Evolutionary conservation across 164 flowering plant genomes (phyloP).

Genomic region (Warburgia ugandensis): DNA sequence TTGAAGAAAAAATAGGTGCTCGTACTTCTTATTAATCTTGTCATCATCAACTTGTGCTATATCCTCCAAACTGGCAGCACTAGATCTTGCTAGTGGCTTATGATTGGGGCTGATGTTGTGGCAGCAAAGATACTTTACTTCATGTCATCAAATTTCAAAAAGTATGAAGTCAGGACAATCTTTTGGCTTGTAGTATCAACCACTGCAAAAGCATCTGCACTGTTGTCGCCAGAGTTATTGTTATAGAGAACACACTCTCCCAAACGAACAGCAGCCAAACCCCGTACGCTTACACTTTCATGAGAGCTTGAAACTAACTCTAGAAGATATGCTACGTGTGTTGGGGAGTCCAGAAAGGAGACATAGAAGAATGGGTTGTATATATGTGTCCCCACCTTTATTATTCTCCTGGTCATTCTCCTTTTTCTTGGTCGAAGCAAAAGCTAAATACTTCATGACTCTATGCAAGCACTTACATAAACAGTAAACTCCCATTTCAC

Average conservation of each 20-base stretch:
- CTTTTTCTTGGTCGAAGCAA: slow-evolving; percentile 45
- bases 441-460: slow-evolving; percentile 69
- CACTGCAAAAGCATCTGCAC: slow-evolving; percentile 56
- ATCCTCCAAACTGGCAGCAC: slow-evolving; percentile 63
- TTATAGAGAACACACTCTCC: slow-evolving; percentile 88
- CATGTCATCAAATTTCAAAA: slow-evolving; percentile 79
- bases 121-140: slow-evolving; percentile 46
- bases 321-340: slow-evolving; percentile 79
- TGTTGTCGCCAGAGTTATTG: slow-evolving; percentile 40
- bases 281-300: slow-evolving; percentile 47
- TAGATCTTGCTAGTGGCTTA: slow-evolving; percentile 64
- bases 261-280: slow-evolving; percentile 74
- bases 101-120: slow-evolving; percentile 35
- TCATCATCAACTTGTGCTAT: slow-evolving; percentile 53
- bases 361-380: slow-evolving; percentile 70
- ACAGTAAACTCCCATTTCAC: no score
- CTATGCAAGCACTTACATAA: no score
- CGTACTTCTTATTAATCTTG: slow-evolving; percentile 34
- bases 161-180: slow-evolving; percentile 74
- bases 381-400: no score
- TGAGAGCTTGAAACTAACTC: slow-evolving; percentile 65
- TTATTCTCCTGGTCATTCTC: slow-evolving; percentile 18
- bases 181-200: slow-evolving; percentile 88
- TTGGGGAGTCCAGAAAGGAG: slow-evolving; percentile 80
- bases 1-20: slow-evolving; percentile 54